Conservation (phyloP, 1,284 basidiomycete genomes). For the Moesziomyces sp. region DNA sequence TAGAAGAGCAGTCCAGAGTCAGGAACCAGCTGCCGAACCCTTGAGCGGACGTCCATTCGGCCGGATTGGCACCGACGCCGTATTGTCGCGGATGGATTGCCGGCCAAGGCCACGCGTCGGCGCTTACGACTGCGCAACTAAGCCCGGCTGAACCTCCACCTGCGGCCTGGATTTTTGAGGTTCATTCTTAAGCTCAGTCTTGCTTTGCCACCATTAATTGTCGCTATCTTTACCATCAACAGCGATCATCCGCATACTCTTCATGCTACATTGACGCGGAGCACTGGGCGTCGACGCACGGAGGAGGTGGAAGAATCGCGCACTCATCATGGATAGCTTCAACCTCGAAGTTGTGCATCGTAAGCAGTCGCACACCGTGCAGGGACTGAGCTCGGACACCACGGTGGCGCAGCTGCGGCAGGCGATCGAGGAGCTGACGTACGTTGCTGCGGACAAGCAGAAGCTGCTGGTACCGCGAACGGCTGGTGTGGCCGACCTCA, state of each 20-base stretch:
- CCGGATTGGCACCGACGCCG: neutral
- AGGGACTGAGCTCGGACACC: slow-evolving; percentile 1
- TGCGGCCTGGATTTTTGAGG: neutral
- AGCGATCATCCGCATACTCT: no score
- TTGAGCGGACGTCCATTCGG: neutral
- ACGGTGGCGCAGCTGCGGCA: slow-evolving; percentile 33
- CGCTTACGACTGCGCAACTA: neutral
- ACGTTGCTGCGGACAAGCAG: slow-evolving; percentile 42
- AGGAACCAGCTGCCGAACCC: no score
- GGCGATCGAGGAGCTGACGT: slow-evolving; percentile 35
- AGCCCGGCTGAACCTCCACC: neutral
- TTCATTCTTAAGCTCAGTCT: neutral
- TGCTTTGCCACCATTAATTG: neutral
- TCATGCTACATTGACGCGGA: neutral
- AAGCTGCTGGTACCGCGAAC: slow-evolving; percentile 46
- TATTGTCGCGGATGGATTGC: neutral
- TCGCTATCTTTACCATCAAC: no score
- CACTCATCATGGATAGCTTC: slow-evolving; percentile 11
- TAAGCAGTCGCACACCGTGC: slow-evolving; percentile 27
- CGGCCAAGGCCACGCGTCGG: neutral
- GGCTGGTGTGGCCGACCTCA: slow-evolving; percentile 33
- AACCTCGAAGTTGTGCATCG: slow-evolving; percentile 25
- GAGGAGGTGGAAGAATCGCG: neutral
- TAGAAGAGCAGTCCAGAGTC: no score
- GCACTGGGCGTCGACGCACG: neutral